A percentile compares a stretch with the other conserved stretches of the same genome.
Evolutionary conservation across 768 basidiomycete genomes (phyloP).

Genomic region (Russula sp.): DNA sequence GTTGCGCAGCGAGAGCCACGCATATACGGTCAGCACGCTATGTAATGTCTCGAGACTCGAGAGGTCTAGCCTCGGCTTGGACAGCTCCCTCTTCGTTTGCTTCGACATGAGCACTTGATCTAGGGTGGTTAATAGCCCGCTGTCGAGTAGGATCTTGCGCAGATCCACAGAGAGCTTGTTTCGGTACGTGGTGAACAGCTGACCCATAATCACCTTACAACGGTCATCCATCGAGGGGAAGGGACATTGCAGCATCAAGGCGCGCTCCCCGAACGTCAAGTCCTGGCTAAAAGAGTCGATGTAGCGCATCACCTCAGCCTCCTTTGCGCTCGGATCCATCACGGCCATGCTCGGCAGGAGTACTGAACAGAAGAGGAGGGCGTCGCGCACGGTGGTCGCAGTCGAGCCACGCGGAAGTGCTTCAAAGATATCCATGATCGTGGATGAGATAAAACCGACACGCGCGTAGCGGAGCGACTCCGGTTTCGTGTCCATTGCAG

Average conservation of each 20-base stretch:
- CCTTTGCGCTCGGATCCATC: constrained; percentile 21
- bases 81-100: constrained; percentile 17
- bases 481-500: constrained; percentile 47
- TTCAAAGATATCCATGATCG: constrained; percentile 28
- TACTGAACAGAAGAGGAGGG: constrained; percentile 40
- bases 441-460: constrained; percentile 30
- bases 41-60: constrained; percentile 63
- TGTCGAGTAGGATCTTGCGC: constrained; percentile 29
- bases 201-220: constrained; percentile 29
- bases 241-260: constrained; percentile 45
- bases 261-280: constrained; percentile 39
- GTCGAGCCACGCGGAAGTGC: constrained; percentile 39
- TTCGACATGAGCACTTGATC: constrained; percentile 35
- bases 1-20: constrained; percentile 76
- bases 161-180: constrained; percentile 38
- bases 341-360: constrained; percentile 40
- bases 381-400: constrained; percentile 40
- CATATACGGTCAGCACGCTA: constrained; percentile 65
- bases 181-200: constrained; percentile 40
- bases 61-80: constrained; percentile 17
- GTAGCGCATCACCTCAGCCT: constrained; percentile 32
- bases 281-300: constrained; percentile 36
- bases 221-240: constrained; percentile 42
- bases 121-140: constrained; percentile 36
- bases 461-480: constrained; percentile 46